Evolutionary conservation across 2,329 filamentous ascomycete species (phyloP).

Genomic region (Microcyclosporella mali): DNA sequence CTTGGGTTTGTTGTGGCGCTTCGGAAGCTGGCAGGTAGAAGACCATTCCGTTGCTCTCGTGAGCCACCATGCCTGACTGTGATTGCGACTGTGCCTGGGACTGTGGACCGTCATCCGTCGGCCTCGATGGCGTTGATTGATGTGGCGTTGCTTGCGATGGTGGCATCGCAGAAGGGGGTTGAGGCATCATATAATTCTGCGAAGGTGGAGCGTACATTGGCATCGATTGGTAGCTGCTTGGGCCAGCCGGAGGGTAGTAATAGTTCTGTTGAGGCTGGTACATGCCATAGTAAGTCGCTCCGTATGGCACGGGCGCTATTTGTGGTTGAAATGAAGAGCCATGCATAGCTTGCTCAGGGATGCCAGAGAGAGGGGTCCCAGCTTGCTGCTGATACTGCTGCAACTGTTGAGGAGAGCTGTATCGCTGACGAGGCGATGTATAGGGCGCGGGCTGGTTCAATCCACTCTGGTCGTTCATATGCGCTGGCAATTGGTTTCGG

Average conservation of each 20-base stretch:
- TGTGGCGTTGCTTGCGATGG: constrained; percentile 17
- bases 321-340: constrained; percentile 78
- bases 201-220: constrained; percentile 27
- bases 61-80: constrained; percentile 59
- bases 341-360: constrained; percentile 86
- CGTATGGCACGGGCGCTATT: constrained; percentile 46
- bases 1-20: constrained; percentile 22
- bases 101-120: constrained; percentile 8
- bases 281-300: constrained; percentile 49
- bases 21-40: constrained; percentile 60
- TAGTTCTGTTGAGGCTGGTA: constrained; percentile 54
- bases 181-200: constrained; percentile 30
- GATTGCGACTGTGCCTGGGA: constrained; percentile 21
- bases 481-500: constrained; percentile 84
- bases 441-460: constrained; percentile 39
- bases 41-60: constrained; percentile 92
- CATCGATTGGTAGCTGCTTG: constrained; percentile 23
- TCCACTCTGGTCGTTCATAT: constrained; percentile 50
- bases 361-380: constrained; percentile 80
- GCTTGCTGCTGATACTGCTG: constrained; percentile 54
- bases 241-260: constrained; percentile 56
- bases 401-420: constrained; percentile 50
- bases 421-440: constrained; percentile 44
- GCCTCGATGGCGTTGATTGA: constrained; percentile 16
- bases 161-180: constrained; percentile 30